Evolutionary conservation across 768 basidiomycete species (phyloP).

Genomic region (Lentinula boryana): DNA sequence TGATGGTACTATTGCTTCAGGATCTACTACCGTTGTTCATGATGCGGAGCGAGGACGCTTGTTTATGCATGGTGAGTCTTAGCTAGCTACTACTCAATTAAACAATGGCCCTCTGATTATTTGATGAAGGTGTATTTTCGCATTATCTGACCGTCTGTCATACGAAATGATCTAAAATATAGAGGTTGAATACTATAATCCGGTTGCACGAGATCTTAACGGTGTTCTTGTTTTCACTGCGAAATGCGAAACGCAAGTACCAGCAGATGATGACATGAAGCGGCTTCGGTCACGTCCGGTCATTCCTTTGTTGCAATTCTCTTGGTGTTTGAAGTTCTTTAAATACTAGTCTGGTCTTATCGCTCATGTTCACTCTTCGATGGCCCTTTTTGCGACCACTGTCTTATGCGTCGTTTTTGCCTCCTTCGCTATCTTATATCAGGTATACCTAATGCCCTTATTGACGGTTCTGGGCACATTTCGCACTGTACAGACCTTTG

Average conservation of each 20-base stretch:
- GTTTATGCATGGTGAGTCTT: slow-evolving; percentile 49
- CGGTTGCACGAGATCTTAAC: too few species aligned
- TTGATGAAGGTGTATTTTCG: not conserved
- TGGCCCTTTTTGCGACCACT: slow-evolving; percentile 17
- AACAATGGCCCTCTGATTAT: not conserved
- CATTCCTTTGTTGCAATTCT: not conserved
- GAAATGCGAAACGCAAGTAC: too few species aligned
- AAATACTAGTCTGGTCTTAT: not conserved
- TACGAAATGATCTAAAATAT: not conserved
- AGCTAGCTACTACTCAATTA: too few species aligned
- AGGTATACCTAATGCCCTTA: slow-evolving; percentile 39
- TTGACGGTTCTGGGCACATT: slow-evolving; percentile 37
- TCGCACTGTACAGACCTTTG: slow-evolving; percentile 36
- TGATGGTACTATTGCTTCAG: slow-evolving; percentile 50
- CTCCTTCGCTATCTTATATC: slow-evolving; percentile 37
- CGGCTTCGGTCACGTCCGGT: not conserved
- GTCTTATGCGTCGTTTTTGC: slow-evolving; percentile 30
- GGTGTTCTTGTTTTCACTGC: too few species aligned
- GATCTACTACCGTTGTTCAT: slow-evolving; percentile 50
- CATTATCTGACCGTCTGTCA: not conserved
- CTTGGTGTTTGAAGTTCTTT: not conserved
- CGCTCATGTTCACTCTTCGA: not conserved
- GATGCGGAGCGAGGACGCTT: slow-evolving; percentile 44
- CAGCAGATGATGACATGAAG: not conserved
- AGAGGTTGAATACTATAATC: not conserved